phyloP scores from a whole-genome alignment of 192 early-diverging fungal genomes.

The Glomus cerebriforme region DNA sequence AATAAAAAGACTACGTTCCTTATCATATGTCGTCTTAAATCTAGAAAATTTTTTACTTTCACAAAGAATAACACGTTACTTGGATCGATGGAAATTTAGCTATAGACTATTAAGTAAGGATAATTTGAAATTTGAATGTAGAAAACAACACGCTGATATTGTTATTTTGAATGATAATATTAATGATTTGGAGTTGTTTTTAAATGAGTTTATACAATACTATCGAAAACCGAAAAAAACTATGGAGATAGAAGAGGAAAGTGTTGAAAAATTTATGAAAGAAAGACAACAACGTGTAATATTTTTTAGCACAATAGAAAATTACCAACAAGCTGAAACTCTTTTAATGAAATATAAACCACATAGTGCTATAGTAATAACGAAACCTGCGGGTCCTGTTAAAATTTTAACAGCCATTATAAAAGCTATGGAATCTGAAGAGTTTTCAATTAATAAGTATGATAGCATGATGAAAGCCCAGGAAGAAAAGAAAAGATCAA shows the following conservation, averaged over 20 bases:
- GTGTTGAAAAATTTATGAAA: not conserved
- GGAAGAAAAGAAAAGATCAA: not conserved
- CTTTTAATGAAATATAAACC: not conserved
- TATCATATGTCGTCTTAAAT: not conserved
- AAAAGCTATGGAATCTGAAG: not conserved
- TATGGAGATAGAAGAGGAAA: not conserved
- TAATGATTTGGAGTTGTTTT: conserved; percentile 6
- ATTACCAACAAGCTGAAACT: not conserved
- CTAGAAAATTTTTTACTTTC: not conserved
- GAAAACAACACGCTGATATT: not conserved
- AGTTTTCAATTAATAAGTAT: not conserved
- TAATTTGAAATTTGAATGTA: not conserved
- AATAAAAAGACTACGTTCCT: not conserved
- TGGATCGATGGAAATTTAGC: not conserved
- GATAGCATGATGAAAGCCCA: not conserved
- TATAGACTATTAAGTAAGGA: not conserved
- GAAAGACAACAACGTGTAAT: not conserved
- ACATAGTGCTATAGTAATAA: not conserved
- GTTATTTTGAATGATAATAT: conserved; percentile 3
- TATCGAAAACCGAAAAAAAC: not conserved
- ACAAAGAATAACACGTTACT: not conserved
- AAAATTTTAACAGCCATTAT: conserved; percentile 7
- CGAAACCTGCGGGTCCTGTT: not conserved
- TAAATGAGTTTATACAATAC: not conserved
- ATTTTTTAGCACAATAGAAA: not conserved